A percentile compares a stretch with the other conserved stretches of the same genome.
Evolutionary conservation across 164 flowering plant genomes (phyloP).

Genomic region (Piper longum): DNA sequence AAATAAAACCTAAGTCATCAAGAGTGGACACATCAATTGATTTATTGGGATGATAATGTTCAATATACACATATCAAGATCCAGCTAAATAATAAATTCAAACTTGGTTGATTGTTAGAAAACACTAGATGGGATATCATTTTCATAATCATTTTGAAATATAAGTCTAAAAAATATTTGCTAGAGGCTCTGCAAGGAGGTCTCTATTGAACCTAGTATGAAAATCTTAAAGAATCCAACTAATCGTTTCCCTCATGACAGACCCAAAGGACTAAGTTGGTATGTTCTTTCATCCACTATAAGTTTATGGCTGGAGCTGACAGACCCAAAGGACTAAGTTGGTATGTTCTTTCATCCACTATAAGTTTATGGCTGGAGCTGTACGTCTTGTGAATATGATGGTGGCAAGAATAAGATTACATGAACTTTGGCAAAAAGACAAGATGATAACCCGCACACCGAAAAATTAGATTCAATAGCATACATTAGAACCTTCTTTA

Average conservation of each 20-base stretch:
- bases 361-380: background rate
- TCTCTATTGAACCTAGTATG: background rate
- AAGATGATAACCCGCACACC: too few relatives aligned
- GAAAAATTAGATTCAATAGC: too few relatives aligned
- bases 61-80: background rate
- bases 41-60: background rate
- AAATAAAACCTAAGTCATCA: slow-evolving; percentile 47
- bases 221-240: too few relatives aligned
- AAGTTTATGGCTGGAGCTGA: background rate
- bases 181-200: background rate
- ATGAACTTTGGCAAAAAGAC: too few relatives aligned
- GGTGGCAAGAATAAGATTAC: too few relatives aligned
- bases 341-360: background rate
- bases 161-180: background rate
- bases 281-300: background rate
- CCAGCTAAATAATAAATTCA: background rate
- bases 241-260: background rate
- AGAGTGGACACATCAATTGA: background rate
- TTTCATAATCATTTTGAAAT: too few relatives aligned
- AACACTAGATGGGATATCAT: too few relatives aligned
- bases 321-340: background rate
- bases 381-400: too few relatives aligned
- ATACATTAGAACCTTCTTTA: too few relatives aligned
- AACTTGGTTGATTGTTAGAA: background rate
- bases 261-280: background rate